These are phyloP conservation scores for Trichoderma asperellum DNA, from an alignment of 2,329 filamentous ascomycete species.

Conservation along the genomic window DNA sequence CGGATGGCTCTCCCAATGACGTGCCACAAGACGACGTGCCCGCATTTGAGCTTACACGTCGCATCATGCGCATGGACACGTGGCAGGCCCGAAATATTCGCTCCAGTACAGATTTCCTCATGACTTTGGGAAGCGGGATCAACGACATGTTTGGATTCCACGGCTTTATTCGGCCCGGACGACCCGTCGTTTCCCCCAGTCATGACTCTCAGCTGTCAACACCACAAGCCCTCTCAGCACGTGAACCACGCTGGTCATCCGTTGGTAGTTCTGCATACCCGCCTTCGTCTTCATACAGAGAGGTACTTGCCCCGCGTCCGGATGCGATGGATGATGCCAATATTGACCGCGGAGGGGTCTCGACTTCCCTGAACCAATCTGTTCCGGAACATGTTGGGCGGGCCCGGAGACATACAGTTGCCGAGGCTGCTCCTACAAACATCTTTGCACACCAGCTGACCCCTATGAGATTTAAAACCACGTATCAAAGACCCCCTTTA, in stretches of 20 bases:
- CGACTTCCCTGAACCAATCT: constrained; percentile 10
- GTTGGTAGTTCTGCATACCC: constrained; percentile 20
- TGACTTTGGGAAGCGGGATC: constrained; percentile 52
- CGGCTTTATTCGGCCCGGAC: constrained; percentile 40
- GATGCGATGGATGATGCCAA: constrained; percentile 30
- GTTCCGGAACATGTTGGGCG: constrained; percentile 31
- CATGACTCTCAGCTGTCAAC: constrained; percentile 8
- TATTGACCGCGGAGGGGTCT: constrained; percentile 4
- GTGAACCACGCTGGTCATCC: constrained; percentile 24
- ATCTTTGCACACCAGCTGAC: constrained; percentile 50
- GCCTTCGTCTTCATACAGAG: constrained; percentile 13
- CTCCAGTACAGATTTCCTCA: constrained; percentile 55
- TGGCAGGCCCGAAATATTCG: constrained; percentile 53
- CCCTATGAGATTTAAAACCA: constrained; percentile 42
- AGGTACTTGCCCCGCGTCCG: constrained; percentile 9
- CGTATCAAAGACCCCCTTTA: constrained; percentile 61
- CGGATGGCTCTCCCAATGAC: constrained; percentile 49
- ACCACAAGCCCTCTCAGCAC: constrained; percentile 4
- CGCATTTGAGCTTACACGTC: constrained; percentile 46
- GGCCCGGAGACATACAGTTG: constrained; percentile 50
- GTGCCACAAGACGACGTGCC: constrained; percentile 52
- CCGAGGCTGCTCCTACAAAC: constrained; percentile 51
- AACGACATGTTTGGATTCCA: constrained; percentile 42
- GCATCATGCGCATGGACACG: constrained; percentile 51
- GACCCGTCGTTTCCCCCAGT: not conserved